Conservation (phyloP, 768 basidiomycete genomes). For the Agaricus sinodeliciosus region DNA sequence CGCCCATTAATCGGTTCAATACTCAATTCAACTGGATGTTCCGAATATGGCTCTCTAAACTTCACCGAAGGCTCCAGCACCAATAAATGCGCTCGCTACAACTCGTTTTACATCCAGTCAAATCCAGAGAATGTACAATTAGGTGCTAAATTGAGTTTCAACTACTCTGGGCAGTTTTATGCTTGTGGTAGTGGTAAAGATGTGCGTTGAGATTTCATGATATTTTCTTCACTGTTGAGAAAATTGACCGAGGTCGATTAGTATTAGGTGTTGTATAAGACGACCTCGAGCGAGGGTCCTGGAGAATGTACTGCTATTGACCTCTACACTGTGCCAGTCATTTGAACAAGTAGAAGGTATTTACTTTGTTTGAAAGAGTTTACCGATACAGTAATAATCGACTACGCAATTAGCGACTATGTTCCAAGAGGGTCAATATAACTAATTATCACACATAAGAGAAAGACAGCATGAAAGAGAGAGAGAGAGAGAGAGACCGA, state of each 20-base stretch:
- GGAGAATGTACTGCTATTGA: slow-evolving; percentile 14
- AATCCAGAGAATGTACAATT: slow-evolving; percentile 24
- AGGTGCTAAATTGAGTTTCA: slow-evolving; percentile 21
- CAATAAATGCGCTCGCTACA: slow-evolving; percentile 25
- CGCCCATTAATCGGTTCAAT: slow-evolving; percentile 16
- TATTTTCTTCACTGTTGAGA: background rate
- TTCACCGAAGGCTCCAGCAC: slow-evolving; percentile 21
- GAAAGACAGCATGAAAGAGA: no score
- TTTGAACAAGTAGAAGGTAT: background rate
- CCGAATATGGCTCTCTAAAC: slow-evolving; percentile 20
- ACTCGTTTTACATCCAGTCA: slow-evolving; percentile 21
- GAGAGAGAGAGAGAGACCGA: no score
- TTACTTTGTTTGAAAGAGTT: background rate
- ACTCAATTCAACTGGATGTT: slow-evolving; percentile 18
- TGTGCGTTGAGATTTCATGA: slow-evolving; percentile 20
- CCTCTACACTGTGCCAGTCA: slow-evolving; percentile 18
- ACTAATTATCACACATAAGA: no score
- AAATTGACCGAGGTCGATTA: background rate
- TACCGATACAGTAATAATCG: no score
- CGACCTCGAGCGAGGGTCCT: slow-evolving; percentile 13
- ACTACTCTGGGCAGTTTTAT: slow-evolving; percentile 24
- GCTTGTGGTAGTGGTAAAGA: slow-evolving; percentile 20
- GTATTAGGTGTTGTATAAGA: slow-evolving; percentile 20
- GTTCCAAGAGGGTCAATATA: no score
- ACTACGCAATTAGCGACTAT: no score